Evolutionary conservation across 768 basidiomycete genomes (phyloP).

Genomic region (Phanerochaete sordida): DNA sequence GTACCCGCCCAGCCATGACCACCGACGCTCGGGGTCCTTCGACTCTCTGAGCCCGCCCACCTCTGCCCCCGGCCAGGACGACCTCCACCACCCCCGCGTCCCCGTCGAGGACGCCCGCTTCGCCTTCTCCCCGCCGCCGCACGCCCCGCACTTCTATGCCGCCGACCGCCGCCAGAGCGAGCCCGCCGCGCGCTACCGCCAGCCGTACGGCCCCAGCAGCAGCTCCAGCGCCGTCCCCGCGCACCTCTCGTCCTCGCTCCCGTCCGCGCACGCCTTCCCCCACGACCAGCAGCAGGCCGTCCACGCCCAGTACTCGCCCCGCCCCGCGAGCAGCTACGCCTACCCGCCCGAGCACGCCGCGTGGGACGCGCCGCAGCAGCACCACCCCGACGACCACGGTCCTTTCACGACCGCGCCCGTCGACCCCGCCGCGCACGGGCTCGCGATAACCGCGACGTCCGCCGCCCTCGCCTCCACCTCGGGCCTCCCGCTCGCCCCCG

Average conservation of each 20-base stretch:
- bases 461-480: neutral
- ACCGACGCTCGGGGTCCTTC: constrained; percentile 7
- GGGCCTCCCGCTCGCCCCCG: neutral
- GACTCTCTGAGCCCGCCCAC: neutral
- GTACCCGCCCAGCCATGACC: constrained; percentile 5
- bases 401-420: constrained; percentile 6
- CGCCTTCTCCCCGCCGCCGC: neutral
- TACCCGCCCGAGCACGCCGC: neutral
- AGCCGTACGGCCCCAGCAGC: neutral
- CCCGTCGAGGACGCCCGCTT: neutral
- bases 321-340: constrained; percentile 3
- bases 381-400: neutral
- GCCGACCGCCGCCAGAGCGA: neutral
- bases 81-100: neutral
- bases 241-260: constrained; percentile 4
- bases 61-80: neutral
- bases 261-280: neutral
- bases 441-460: constrained; percentile 7
- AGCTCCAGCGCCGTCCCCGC: neutral
- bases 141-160: neutral
- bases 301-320: constrained; percentile 3
- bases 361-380: neutral
- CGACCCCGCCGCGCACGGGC: neutral
- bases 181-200: neutral
- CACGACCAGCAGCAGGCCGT: neutral